phyloP scores from a whole-genome alignment of 164 flowering plant species.

The Vitis amurensis region DNA sequence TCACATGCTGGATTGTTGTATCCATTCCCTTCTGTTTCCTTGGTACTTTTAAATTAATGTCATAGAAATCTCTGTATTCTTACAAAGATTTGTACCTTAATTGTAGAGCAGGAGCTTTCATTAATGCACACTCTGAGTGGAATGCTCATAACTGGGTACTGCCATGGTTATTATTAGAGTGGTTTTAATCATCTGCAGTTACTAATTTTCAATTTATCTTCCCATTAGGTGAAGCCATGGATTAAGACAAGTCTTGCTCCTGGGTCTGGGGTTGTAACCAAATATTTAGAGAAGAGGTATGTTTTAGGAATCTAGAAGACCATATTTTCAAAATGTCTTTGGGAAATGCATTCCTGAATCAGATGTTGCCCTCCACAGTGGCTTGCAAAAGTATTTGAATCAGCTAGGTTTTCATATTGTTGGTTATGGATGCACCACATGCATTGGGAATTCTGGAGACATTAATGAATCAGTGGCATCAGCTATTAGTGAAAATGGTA shows the following conservation, averaged over 20 bases:
- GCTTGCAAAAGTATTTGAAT: slow-evolving; percentile 71
- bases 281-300: slow-evolving; percentile 78
- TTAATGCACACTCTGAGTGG: background rate
- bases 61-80: background rate
- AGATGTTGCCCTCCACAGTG: slow-evolving; percentile 44
- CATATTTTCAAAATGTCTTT: background rate
- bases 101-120: background rate
- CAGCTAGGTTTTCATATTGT: slow-evolving; percentile 77
- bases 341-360: slow-evolving; percentile 1
- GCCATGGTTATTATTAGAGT: background rate
- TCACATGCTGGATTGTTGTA: background rate
- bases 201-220: background rate
- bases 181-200: background rate
- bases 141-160: background rate
- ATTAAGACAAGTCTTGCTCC: slow-evolving; percentile 90
- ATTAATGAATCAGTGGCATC: slow-evolving; percentile 72
- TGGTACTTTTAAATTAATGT: background rate
- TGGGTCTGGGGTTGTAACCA: slow-evolving; percentile 90
- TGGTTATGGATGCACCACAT: slow-evolving; percentile 93
- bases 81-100: background rate
- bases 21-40: background rate
- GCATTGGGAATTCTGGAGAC: slow-evolving; percentile 91
- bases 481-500: slow-evolving; percentile 81
- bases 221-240: slow-evolving; percentile 82
- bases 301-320: background rate